These are phyloP conservation scores for Tulasnella sp. DNA, from an alignment of 768 basidiomycete genomes.

Conservation along the genomic window DNA sequence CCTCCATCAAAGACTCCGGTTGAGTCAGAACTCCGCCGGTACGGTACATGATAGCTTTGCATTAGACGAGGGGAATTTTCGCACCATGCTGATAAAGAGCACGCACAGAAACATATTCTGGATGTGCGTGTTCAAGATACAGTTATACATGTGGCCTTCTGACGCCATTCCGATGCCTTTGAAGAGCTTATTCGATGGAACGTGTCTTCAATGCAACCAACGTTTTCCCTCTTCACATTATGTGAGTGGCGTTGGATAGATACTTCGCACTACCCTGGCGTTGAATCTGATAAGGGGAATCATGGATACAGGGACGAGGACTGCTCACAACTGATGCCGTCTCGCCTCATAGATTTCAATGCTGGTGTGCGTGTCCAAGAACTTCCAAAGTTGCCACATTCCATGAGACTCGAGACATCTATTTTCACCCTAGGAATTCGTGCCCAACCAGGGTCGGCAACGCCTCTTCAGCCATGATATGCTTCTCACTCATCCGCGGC, in stretches of 20 bases:
- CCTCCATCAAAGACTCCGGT: neutral
- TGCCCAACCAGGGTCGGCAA: slow-evolving; percentile 10
- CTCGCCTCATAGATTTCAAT: neutral
- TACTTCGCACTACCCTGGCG: neutral
- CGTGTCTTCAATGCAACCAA: slow-evolving; percentile 2
- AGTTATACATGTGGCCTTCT: neutral
- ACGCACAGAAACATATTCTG: slow-evolving; percentile 10
- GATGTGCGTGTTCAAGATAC: neutral
- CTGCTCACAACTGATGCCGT: slow-evolving; percentile 1
- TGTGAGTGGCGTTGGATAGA: neutral
- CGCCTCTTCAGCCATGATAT: neutral
- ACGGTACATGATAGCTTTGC: neutral
- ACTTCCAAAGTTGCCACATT: neutral
- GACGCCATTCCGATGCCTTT: neutral
- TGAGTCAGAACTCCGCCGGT: neutral
- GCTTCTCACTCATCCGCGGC: slow-evolving; percentile 11
- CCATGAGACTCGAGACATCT: neutral
- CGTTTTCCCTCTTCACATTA: slow-evolving; percentile 2
- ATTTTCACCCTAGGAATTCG: neutral
- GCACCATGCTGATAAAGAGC: too few relatives aligned
- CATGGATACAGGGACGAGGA: slow-evolving; percentile 1
- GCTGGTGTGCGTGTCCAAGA: neutral
- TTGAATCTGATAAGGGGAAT: too few relatives aligned
- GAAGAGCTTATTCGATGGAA: slow-evolving; percentile 4
- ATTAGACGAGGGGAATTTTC: neutral